phyloP scores from a whole-genome alignment of 306 rosid species.

The Cicer bijugum region DNA sequence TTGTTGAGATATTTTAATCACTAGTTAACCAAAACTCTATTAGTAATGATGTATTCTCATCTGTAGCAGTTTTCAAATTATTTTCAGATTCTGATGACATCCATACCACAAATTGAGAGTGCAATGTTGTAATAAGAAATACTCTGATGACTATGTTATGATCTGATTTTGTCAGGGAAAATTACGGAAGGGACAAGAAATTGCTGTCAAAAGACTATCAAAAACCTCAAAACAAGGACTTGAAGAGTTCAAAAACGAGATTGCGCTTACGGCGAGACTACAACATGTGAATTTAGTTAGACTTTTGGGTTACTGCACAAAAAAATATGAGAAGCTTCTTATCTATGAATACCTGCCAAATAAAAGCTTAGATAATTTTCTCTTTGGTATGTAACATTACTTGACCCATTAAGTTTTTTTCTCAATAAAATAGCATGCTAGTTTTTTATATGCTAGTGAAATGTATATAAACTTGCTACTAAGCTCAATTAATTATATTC shows the following conservation, averaged over 20 bases:
- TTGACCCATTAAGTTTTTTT: not conserved
- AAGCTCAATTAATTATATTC: constrained; percentile 16
- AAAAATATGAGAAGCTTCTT: constrained; percentile 56
- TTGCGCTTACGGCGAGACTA: constrained; percentile 53
- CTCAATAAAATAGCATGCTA: not conserved
- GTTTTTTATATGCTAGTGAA: not conserved
- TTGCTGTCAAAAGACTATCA: constrained; percentile 63
- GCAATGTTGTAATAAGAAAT: not conserved
- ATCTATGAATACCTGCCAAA: constrained; percentile 60
- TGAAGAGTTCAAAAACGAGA: constrained; percentile 57
- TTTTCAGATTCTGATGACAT: too few species aligned
- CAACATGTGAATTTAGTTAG: constrained; percentile 66
- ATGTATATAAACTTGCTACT: not conserved
- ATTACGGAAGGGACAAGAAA: constrained; percentile 52
- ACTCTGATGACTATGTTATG: constrained; percentile 4
- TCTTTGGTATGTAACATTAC: constrained; percentile 50
- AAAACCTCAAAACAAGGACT: constrained; percentile 57
- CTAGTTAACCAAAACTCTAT: not conserved
- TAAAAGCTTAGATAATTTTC: constrained; percentile 59
- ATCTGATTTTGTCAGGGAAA: constrained; percentile 50
- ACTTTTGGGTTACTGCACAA: constrained; percentile 56
- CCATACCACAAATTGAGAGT: too few species aligned
- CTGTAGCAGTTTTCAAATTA: too few species aligned
- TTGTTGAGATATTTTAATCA: constrained; percentile 22
- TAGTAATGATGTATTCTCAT: not conserved